Percentiles rank a stretch among this genome's conserved stretches.
These are phyloP conservation scores for Aspergillus candidus DNA, from an alignment of 2,329 filamentous ascomycete genomes.

Conservation along the genomic window DNA sequence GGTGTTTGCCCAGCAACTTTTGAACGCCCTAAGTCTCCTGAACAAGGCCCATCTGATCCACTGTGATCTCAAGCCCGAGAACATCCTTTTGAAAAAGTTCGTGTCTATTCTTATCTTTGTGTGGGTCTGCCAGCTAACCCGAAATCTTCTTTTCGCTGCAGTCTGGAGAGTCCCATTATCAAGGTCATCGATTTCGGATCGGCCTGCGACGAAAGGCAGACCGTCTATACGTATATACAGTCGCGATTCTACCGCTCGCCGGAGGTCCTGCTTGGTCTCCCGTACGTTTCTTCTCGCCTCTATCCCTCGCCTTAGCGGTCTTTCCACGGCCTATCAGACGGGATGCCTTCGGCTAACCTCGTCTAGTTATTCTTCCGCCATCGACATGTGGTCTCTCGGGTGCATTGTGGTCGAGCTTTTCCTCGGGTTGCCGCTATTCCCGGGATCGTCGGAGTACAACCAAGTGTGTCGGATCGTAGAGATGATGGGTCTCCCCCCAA, in stretches of 20 bases:
- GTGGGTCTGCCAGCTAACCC: constrained; percentile 6
- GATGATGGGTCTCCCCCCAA: constrained; percentile 93
- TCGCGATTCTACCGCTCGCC: constrained; percentile 96
- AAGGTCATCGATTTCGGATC: constrained; percentile 99
- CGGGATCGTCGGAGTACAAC: constrained; percentile 97
- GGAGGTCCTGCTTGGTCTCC: constrained; percentile 88
- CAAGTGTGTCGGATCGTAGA: constrained; percentile 95
- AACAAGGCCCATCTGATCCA: constrained; percentile 97
- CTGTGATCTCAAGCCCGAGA: constrained; percentile 96
- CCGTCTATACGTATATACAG: constrained; percentile 98
- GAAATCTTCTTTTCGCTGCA: constrained; percentile 22
- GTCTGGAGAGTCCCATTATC: constrained; percentile 95
- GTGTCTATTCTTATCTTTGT: constrained; percentile 16
- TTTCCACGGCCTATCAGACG: constrained; percentile 1
- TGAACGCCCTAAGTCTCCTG: constrained; percentile 84
- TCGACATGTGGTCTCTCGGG: constrained; percentile 99
- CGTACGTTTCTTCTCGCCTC: constrained; percentile 40
- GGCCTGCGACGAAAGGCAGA: constrained; percentile 95
- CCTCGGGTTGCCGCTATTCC: constrained; percentile 87
- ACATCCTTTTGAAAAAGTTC: constrained; percentile 91
- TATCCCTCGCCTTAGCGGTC: not conserved
- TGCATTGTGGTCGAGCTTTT: constrained; percentile 98
- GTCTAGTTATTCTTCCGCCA: constrained; percentile 82
- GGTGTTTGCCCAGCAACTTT: constrained; percentile 92
- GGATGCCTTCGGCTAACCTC: constrained; percentile 6